A percentile compares a stretch with the other conserved stretches of the same genome.
Evolutionary conservation across 352 stramenopile genomes (phyloP).

Genomic region (Phytophthora fragariae): DNA sequence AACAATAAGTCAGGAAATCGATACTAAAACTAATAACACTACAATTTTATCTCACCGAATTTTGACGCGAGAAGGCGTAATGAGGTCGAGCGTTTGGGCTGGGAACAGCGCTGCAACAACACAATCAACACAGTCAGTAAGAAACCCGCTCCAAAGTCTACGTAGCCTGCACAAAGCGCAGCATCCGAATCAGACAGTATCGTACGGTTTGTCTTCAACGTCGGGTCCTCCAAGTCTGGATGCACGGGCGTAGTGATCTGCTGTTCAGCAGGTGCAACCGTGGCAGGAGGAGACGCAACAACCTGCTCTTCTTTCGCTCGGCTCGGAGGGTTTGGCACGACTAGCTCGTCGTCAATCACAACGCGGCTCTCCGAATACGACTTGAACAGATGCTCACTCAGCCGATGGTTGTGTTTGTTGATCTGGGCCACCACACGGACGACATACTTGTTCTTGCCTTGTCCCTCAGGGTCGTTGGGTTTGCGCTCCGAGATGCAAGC

Average conservation of each 20-base stretch:
- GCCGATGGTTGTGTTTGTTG: slow-evolving; percentile 86
- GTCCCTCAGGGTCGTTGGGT: slow-evolving; percentile 46
- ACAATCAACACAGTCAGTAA: slow-evolving; percentile 16
- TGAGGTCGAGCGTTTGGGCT: slow-evolving; percentile 63
- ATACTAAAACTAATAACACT: too few species aligned
- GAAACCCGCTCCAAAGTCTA: neutral
- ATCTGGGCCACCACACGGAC: slow-evolving; percentile 88
- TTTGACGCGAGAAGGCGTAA: slow-evolving; percentile 64
- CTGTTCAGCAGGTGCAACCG: slow-evolving; percentile 42
- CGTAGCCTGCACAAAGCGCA: neutral
- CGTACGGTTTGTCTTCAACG: slow-evolving; percentile 62
- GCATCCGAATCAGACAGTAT: neutral
- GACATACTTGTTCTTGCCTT: slow-evolving; percentile 78
- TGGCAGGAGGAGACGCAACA: slow-evolving; percentile 11
- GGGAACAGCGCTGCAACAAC: slow-evolving; percentile 58
- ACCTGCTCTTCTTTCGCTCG: slow-evolving; percentile 61
- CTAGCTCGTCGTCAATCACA: slow-evolving; percentile 84
- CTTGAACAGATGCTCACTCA: slow-evolving; percentile 89
- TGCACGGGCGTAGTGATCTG: slow-evolving; percentile 36
- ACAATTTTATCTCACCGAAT: slow-evolving; percentile 43
- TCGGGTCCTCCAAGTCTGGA: slow-evolving; percentile 60
- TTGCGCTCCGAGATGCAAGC: slow-evolving; percentile 86
- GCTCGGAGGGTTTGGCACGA: slow-evolving; percentile 52
- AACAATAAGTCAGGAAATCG: neutral
- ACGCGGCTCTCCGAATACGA: slow-evolving; percentile 89